Evolutionary conservation across 768 basidiomycete genomes (phyloP).

Genomic region (Tremella fuciformis): DNA sequence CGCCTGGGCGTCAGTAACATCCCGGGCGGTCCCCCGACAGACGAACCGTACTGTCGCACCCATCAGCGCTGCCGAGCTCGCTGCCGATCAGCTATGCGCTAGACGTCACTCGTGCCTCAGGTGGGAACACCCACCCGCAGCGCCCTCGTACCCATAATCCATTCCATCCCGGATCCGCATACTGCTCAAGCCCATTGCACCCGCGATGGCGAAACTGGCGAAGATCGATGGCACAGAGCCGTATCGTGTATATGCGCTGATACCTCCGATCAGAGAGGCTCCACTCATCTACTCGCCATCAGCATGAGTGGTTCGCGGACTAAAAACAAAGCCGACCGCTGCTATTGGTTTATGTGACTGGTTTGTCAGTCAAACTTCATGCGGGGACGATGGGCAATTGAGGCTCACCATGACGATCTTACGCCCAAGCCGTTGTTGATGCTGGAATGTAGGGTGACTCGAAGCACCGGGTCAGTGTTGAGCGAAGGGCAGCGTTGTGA

Average conservation of each 20-base stretch:
- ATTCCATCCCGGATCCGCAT: conserved; percentile 51
- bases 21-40: not conserved
- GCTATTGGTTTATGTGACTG: conserved; percentile 21
- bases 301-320: not conserved
- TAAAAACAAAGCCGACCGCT: not conserved
- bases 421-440: too few relatives aligned
- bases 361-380: not conserved
- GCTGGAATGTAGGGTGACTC: too few relatives aligned
- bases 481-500: too few relatives aligned
- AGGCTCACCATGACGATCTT: too few relatives aligned
- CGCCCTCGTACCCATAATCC: conserved; percentile 50
- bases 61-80: conserved; percentile 21
- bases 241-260: conserved; percentile 41
- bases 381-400: too few relatives aligned
- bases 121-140: conserved; percentile 40
- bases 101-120: too few relatives aligned
- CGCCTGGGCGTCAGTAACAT: conserved; percentile 16
- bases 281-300: conserved; percentile 33
- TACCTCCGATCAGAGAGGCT: conserved; percentile 43
- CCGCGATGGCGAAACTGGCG: conserved; percentile 45
- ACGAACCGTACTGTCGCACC: conserved; percentile 20
- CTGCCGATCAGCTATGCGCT: conserved; percentile 2
- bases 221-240: conserved; percentile 42
- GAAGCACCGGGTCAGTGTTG: too few relatives aligned
- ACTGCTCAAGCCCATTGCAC: conserved; percentile 42